Base-by-base conservation (phyloP, 2,329 filamentous ascomycete genomes). In the Diatrype stigma region DNA sequence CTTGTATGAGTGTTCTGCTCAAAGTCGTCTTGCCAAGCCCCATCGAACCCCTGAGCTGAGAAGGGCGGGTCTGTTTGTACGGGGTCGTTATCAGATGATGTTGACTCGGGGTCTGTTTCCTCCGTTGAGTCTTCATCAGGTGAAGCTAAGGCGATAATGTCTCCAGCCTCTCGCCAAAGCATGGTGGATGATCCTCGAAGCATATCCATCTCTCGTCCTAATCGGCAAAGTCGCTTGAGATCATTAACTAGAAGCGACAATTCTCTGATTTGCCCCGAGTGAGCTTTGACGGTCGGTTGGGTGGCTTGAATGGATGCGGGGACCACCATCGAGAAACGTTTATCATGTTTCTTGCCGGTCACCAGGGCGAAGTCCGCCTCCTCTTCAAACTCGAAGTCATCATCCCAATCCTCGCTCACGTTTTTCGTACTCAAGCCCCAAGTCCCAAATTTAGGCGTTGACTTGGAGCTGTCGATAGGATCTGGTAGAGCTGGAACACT, bases 331-430 rank as follows among this genome's bases (percentile, higher is more conserved):
- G 71, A 69, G 49, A 75, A 70, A 6, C 66, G 64, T 2, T 66
- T 66, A 3, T 67, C 66, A 5, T 67, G 61, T 19, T 67, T 69
- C 47, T 70, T 71, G 38, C 67, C 69, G 3, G 66, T 67, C 23
- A 67, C 66, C 26, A 65, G 67, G 32, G 68, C 69, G 35, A 67
- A 65, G n/a, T 68, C 67, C 4, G 55, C 65, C 30, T 76, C 66
- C 26, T 70, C 67, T 34, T 67, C 79, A 64, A 93, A 92, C 53
- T 93, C 88, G 60, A 95, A 94, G 66, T 95, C 90, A 56, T 92
- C 88, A 60, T 93, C 90, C 90, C 90, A 95, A 63, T 94, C 89
- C 65, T 95, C 90, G 54, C 86, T 92, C 11, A 85, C 85, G 16
- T 82, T 86, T 67, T 92, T 92, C 55, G 82, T 85, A n/a, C 86